Conservation (phyloP, 2,329 filamentous ascomycete species). For the Myriosclerotinia scirpicola region DNA sequence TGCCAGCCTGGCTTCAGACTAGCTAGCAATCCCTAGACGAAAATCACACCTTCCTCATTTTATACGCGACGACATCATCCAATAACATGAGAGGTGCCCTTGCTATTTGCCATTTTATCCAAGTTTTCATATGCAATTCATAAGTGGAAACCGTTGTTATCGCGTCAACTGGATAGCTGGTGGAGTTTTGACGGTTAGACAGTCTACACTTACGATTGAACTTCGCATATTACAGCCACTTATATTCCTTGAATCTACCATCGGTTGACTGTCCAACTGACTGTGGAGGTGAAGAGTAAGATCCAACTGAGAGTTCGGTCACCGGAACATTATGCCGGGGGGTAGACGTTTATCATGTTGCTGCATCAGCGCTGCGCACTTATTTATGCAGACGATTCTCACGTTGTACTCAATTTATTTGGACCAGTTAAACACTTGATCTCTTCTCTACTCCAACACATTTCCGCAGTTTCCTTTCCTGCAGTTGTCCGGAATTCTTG, state of each 20-base stretch:
- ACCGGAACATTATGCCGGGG: slow-evolving; percentile 18
- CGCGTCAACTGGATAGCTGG: background rate
- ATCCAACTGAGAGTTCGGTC: slow-evolving; percentile 17
- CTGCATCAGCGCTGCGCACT: slow-evolving; percentile 11
- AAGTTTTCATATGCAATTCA: background rate
- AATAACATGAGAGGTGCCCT: background rate
- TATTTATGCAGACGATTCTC: slow-evolving; percentile 14
- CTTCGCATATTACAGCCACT: background rate
- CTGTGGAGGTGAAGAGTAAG: slow-evolving; percentile 14
- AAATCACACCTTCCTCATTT: slow-evolving; percentile 16
- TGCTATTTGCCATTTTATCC: background rate
- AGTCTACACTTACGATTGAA: background rate
- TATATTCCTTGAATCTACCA: background rate
- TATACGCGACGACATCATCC: slow-evolving; percentile 11
- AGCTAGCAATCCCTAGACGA: slow-evolving; percentile 13
- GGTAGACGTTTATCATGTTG: slow-evolving; percentile 13
- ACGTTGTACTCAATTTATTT: background rate
- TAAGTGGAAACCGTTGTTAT: background rate
- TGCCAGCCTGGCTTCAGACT: slow-evolving; percentile 12
- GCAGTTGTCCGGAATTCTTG: slow-evolving; percentile 10
- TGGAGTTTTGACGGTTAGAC: background rate
- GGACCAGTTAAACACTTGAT: slow-evolving; percentile 1
- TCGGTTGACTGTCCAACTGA: slow-evolving; percentile 6
- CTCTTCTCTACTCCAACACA: slow-evolving; percentile 2
- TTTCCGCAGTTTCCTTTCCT: slow-evolving; percentile 15